Evolutionary conservation across 2,329 filamentous ascomycete genomes (phyloP), one percentile per base, ranked within the genome.

Genomic region (Microsporum audouinii): DNA sequence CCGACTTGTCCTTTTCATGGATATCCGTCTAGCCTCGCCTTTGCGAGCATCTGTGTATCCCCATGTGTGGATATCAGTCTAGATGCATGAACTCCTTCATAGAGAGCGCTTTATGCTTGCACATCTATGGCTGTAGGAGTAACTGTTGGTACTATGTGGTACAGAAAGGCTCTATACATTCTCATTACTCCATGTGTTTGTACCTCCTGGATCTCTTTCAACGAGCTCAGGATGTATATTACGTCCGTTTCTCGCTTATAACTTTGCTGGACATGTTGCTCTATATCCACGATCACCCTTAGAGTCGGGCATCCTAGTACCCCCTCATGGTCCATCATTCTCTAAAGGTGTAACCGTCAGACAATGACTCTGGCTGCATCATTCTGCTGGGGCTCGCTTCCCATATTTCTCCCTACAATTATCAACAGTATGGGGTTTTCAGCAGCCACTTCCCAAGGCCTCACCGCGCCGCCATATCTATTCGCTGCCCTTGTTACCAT

Each of bases 401-500:
- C 85, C 0, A 82, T 86, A 1, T 88, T 86, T 66, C 76, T 87
- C 1, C 84, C 84, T 0, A 81, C 82, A 1, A 84, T 87, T 64
- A 74, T 87, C 10, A 72, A 78, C 56, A 77, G 82, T 60, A 88
- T 90, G 84, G 86, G 87, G 7, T 89, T 86, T 72, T 81, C 80
- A 0, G 75, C 79, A n/a, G 80, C 88, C 63, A 77, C 84, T 62
- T 84, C 88, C 0, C 87, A 91, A 72, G 88, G 87, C 0, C 79
- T 91, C 10, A 86, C 85, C 0, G 86, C 86, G 0, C 87, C 87
- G 0, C 86, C 87, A 0, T 89, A 87, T 71, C 83, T 89, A 66
- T 71, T 87, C 14, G 80, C 85, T 1, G 88, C 87, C 69, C 66
- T 87, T 10, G 72, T 84, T 27, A 86, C 84, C 51, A 79, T 89